Conservation (phyloP, 2,329 filamentous ascomycete genomes). For the Penicillium nordicum region DNA sequence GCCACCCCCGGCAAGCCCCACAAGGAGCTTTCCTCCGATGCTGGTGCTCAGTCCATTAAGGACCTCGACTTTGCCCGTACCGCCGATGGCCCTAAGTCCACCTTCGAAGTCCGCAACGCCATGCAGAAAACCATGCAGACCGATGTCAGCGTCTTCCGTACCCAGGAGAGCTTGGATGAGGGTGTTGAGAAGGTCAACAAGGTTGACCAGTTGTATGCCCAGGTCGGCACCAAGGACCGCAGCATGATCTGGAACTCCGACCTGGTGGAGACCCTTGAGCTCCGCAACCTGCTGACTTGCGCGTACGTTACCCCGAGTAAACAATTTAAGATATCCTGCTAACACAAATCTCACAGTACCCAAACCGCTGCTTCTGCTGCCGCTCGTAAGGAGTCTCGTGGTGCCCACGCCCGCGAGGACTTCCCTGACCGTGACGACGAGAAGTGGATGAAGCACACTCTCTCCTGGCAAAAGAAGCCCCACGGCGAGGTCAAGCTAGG, state of each 20-base stretch:
- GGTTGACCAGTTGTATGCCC: slow-evolving; percentile 73
- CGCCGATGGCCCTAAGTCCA: slow-evolving; percentile 79
- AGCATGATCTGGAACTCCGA: slow-evolving; percentile 99
- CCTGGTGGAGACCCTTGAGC: slow-evolving; percentile 90
- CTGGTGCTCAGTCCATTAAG: slow-evolving; percentile 81
- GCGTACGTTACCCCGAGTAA: slow-evolving; percentile 61
- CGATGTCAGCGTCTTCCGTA: slow-evolving; percentile 95
- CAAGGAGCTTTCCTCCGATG: slow-evolving; percentile 76
- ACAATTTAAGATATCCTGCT: slow-evolving; percentile 2
- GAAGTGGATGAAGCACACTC: slow-evolving; percentile 99
- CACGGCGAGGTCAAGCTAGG: slow-evolving; percentile 81
- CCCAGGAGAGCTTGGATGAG: slow-evolving; percentile 87
- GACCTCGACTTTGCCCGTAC: slow-evolving; percentile 82
- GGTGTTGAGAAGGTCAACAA: slow-evolving; percentile 84
- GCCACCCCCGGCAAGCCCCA: slow-evolving; percentile 79
- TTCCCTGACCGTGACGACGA: slow-evolving; percentile 91
- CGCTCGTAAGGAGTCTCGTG: slow-evolving; percentile 94
- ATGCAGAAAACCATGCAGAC: slow-evolving; percentile 99
- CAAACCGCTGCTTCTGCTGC: slow-evolving; percentile 91
- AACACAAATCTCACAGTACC: slow-evolving; percentile 49
- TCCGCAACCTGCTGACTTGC: slow-evolving; percentile 94
- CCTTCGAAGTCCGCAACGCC: slow-evolving; percentile 78
- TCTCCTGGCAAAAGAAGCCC: slow-evolving; percentile 90
- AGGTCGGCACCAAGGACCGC: slow-evolving; percentile 94
- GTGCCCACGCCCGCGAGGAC: slow-evolving; percentile 95